These are phyloP conservation scores for Scheffersomyces illinoinensis DNA, from an alignment of 1,139 yeast species.

Conservation along the genomic window DNA sequence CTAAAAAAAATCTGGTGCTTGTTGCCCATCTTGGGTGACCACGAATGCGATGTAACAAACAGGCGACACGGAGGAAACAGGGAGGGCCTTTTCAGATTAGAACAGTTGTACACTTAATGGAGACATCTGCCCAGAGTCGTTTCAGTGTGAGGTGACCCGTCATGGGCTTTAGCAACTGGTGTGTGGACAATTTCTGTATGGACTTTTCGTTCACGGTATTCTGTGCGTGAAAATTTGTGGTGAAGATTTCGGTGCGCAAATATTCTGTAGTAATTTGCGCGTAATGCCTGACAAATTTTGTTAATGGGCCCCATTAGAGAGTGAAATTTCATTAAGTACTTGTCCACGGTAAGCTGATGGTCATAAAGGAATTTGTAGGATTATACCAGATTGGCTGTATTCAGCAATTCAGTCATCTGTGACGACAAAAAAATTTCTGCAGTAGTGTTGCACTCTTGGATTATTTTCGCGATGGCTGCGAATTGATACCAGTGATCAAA, in stretches of 20 bases:
- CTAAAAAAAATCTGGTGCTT: background rate
- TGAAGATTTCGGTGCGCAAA: background rate
- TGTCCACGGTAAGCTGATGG: background rate
- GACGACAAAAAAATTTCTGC: background rate
- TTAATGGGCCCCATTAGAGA: no score
- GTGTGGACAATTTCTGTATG: background rate
- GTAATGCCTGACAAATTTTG: background rate
- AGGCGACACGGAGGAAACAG: background rate
- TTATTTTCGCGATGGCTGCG: background rate
- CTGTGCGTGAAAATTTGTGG: background rate
- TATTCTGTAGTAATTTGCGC: background rate
- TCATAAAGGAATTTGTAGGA: no score
- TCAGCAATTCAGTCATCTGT: background rate
- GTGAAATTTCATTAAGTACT: no score
- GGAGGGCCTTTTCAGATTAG: background rate
- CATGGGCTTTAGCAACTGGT: background rate
- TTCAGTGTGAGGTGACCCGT: background rate
- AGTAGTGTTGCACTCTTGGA: background rate
- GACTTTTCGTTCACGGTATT: background rate
- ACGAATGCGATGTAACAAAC: background rate
- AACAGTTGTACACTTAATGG: background rate
- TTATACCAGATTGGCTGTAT: background rate
- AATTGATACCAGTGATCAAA: background rate
- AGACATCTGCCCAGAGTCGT: background rate
- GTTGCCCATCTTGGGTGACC: background rate